Evolutionary conservation across 2,329 filamentous ascomycete genomes (phyloP).

Genomic region (Teratosphaeriaceae sp.): DNA sequence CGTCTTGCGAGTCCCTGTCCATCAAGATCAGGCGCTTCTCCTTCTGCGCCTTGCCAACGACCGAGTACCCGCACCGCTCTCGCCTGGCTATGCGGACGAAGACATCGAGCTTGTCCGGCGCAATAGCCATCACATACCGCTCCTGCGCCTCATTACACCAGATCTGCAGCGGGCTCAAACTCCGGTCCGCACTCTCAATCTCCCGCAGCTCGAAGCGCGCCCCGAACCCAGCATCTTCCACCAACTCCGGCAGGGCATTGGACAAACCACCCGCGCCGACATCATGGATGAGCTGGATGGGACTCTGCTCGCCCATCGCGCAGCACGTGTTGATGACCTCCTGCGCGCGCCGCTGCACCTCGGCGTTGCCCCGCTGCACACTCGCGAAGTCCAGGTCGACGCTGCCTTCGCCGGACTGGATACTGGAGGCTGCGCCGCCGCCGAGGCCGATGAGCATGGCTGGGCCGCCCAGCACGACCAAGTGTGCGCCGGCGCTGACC

Average conservation of each 20-base stretch:
- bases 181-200: slow-evolving; percentile 79
- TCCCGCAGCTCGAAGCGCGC: slow-evolving; percentile 93
- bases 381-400: slow-evolving; percentile 95
- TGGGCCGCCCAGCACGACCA: slow-evolving; percentile 89
- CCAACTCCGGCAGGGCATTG: slow-evolving; percentile 78
- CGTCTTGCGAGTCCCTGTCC: slow-evolving; percentile 68
- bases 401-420: slow-evolving; percentile 78
- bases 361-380: slow-evolving; percentile 93
- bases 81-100: slow-evolving; percentile 65
- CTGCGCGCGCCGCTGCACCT: slow-evolving; percentile 90
- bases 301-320: slow-evolving; percentile 74
- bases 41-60: slow-evolving; percentile 74
- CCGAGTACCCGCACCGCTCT: slow-evolving; percentile 87
- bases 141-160: slow-evolving; percentile 99
- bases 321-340: slow-evolving; percentile 97
- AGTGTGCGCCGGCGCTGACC: slow-evolving; percentile 80
- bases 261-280: slow-evolving; percentile 89
- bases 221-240: slow-evolving; percentile 85
- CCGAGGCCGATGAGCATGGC: slow-evolving; percentile 97
- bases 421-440: slow-evolving; percentile 89
- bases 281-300: slow-evolving; percentile 95
- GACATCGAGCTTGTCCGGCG: slow-evolving; percentile 67
- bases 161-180: slow-evolving; percentile 93
- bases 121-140: slow-evolving; percentile 86
- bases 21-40: slow-evolving; percentile 70